These are phyloP conservation scores for Dactylellina cionopaga DNA, from an alignment of 2,329 filamentous ascomycete species.

Conservation along the genomic window DNA sequence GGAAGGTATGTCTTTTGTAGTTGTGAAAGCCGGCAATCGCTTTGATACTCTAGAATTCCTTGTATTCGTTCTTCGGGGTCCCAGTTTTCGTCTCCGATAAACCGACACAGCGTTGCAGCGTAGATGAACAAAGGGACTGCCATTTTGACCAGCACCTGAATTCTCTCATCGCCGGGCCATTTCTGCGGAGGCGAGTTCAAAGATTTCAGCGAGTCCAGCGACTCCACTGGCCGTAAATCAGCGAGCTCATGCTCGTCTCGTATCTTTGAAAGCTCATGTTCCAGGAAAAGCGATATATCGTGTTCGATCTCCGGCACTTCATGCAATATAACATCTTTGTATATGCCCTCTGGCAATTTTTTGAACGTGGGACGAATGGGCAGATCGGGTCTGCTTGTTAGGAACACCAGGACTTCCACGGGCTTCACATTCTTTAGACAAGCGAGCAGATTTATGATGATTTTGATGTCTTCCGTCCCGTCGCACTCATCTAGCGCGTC, in stretches of 20 bases:
- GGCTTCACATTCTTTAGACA: slow-evolving; percentile 36
- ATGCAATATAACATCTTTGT: slow-evolving; percentile 40
- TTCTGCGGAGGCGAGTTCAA: neutral
- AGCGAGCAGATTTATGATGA: slow-evolving; percentile 52
- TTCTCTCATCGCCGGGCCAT: slow-evolving; percentile 51
- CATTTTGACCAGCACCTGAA: slow-evolving; percentile 50
- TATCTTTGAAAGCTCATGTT: slow-evolving; percentile 48
- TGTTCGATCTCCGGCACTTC: slow-evolving; percentile 52
- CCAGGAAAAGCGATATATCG: slow-evolving; percentile 57
- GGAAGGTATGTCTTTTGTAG: slow-evolving; percentile 15
- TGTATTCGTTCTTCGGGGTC: slow-evolving; percentile 17
- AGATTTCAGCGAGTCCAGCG: too few species aligned
- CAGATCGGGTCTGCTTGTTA: slow-evolving; percentile 55
- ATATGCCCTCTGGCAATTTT: slow-evolving; percentile 20
- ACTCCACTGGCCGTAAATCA: neutral
- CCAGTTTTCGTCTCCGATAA: too few species aligned
- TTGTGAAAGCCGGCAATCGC: neutral
- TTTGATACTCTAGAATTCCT: neutral
- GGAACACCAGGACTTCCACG: too few species aligned
- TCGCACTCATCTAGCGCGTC: slow-evolving; percentile 59
- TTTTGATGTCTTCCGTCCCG: slow-evolving; percentile 47
- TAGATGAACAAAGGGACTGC: slow-evolving; percentile 57
- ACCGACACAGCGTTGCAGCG: slow-evolving; percentile 57
- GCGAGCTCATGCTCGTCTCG: slow-evolving; percentile 8
- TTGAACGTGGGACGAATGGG: slow-evolving; percentile 53